Conservation (phyloP, 805 yeast genomes). For the Candida ovalis region DNA sequence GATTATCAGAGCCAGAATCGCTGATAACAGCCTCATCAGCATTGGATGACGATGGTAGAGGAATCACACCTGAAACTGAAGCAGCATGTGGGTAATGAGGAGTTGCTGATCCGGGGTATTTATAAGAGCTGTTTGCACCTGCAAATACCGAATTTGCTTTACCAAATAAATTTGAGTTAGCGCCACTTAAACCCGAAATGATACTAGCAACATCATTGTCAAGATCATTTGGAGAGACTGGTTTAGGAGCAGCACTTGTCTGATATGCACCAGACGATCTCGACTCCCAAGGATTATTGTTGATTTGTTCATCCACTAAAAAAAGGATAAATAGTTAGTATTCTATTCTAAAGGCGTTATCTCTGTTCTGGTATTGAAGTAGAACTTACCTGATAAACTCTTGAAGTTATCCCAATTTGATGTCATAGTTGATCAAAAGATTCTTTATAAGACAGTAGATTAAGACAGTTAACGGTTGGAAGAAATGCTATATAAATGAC, state of each 20-base stretch:
- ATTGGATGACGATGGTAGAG: slow-evolving; percentile 7
- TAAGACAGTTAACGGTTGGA: neutral
- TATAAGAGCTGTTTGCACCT: slow-evolving; percentile 12
- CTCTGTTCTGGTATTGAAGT: neutral
- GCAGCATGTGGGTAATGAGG: slow-evolving; percentile 6
- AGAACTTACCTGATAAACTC: slow-evolving; percentile 21
- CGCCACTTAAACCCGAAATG: slow-evolving; percentile 29
- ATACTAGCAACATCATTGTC: slow-evolving; percentile 32
- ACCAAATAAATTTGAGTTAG: slow-evolving; percentile 20
- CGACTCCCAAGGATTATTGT: slow-evolving; percentile 28
- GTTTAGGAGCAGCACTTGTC: slow-evolving; percentile 18
- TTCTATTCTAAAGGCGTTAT: neutral
- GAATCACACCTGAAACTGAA: slow-evolving; percentile 2
- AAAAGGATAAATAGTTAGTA: slow-evolving; percentile 1
- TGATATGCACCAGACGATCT: slow-evolving; percentile 18
- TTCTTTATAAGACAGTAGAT: neutral
- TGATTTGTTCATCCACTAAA: slow-evolving; percentile 26
- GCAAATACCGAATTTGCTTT: slow-evolving; percentile 26
- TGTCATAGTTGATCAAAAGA: slow-evolving; percentile 10
- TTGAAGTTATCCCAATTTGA: slow-evolving; percentile 25
- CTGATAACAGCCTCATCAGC: slow-evolving; percentile 26
- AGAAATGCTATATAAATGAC: neutral
- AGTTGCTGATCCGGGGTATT: slow-evolving; percentile 6
- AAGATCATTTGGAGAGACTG: slow-evolving; percentile 14
- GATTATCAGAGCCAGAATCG: slow-evolving; percentile 31